These are phyloP conservation scores for Globisporangium nunn DNA, from an alignment of 352 stramenopile genomes.

Conservation along the genomic window DNA sequence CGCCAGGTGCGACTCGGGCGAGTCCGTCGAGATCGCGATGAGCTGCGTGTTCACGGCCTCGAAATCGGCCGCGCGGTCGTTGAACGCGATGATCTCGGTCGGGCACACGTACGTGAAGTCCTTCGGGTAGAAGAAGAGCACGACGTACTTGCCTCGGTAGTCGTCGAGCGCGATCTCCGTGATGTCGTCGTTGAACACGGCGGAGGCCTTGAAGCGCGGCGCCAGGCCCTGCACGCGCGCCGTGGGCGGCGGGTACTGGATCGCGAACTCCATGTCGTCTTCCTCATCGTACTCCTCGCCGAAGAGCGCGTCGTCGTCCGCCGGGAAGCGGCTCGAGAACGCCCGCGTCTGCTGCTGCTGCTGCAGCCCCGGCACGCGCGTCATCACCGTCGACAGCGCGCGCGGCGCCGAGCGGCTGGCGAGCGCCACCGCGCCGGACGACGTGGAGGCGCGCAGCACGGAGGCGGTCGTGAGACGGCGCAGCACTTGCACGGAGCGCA, in stretches of 20 bases:
- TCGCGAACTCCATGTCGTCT: conserved; percentile 63
- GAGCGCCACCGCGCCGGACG: neutral
- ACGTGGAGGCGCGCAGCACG: conserved; percentile 2
- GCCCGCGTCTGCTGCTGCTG: conserved; percentile 18
- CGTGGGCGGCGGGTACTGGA: conserved; percentile 65
- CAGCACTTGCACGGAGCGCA: conserved; percentile 16
- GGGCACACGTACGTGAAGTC: conserved; percentile 89
- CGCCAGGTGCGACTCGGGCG: conserved; percentile 85
- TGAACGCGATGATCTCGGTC: conserved; percentile 90
- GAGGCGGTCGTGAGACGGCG: conserved; percentile 10
- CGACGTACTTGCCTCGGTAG: conserved; percentile 86
- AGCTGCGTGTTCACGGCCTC: conserved; percentile 84
- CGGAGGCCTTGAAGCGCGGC: conserved; percentile 66
- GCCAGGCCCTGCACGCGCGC: conserved; percentile 59
- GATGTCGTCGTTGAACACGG: conserved; percentile 82
- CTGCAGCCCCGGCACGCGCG: neutral
- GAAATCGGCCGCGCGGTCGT: conserved; percentile 78
- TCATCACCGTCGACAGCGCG: neutral
- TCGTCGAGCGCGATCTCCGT: conserved; percentile 70
- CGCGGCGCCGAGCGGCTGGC: conserved; percentile 3
- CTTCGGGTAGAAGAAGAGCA: conserved; percentile 91
- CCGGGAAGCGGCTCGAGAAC: conserved; percentile 31
- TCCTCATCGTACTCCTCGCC: conserved; percentile 57
- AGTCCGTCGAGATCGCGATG: conserved; percentile 87
- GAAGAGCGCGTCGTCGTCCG: conserved; percentile 13